Conservation (phyloP, 2,329 filamentous ascomycete genomes). For the Fusarium irregulare region DNA sequence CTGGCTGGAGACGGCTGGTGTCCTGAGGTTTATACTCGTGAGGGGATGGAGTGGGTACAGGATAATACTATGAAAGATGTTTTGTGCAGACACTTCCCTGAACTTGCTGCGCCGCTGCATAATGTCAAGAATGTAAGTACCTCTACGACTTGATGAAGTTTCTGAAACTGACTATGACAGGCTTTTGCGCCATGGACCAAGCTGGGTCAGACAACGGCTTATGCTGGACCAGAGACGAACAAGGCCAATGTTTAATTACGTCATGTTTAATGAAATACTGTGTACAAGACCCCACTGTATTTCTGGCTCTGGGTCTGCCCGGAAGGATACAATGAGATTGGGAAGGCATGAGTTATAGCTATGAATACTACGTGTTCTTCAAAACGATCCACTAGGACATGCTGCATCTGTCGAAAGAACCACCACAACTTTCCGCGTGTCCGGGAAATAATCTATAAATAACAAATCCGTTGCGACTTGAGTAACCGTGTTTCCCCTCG, state of each 20-base stretch:
- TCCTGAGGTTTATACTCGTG: conserved; percentile 25
- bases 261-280: fast-evolving
- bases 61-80: conserved; percentile 31
- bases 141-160: fast-evolving
- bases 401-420: no score
- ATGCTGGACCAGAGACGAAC: conserved; percentile 23
- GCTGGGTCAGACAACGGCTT: conserved; percentile 18
- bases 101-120: conserved; percentile 18
- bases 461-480: no score
- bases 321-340: background rate
- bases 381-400: no score
- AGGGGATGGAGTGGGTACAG: conserved; percentile 30
- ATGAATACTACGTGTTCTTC: no score
- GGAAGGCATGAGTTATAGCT: no score
- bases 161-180: background rate
- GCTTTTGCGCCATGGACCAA: conserved; percentile 30
- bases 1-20: conserved; percentile 28
- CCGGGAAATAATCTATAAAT: no score
- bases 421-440: no score
- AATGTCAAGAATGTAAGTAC: conserved; percentile 16
- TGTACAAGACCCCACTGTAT: background rate
- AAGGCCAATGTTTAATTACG: background rate
- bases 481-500: no score
- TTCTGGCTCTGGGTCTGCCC: background rate
- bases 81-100: conserved; percentile 25